Percentiles rank a stretch among this genome's conserved stretches.
Conservation (phyloP, 2,329 filamentous ascomycete species). For the Clarireedia monteithiana region DNA sequence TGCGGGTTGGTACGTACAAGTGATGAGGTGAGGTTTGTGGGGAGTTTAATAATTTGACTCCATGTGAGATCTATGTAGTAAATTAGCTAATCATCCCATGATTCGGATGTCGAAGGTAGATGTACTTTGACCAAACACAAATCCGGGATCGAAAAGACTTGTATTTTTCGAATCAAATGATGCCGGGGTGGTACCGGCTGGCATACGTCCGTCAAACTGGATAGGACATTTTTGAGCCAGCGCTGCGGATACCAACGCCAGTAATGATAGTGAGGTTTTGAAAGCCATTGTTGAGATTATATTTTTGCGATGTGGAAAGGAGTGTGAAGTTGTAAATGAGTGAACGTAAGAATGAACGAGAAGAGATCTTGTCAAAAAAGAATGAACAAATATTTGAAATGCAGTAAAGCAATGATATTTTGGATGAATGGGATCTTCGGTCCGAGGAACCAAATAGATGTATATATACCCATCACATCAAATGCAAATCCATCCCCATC, state of each 20-base stretch:
- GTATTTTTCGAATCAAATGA: slow-evolving; percentile 34
- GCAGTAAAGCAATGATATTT: neutral
- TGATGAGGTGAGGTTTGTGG: slow-evolving; percentile 31
- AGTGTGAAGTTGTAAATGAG: slow-evolving; percentile 2
- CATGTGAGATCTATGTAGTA: slow-evolving; percentile 36
- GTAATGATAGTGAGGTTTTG: slow-evolving; percentile 5
- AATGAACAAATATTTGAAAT: neutral
- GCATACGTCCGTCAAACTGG: slow-evolving; percentile 41
- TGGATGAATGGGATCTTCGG: slow-evolving; percentile 2
- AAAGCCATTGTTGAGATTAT: no score
- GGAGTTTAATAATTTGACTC: slow-evolving; percentile 43
- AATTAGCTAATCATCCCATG: neutral
- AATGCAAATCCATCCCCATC: no score
- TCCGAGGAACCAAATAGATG: neutral
- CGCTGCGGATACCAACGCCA: slow-evolving; percentile 13
- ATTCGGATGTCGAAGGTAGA: neutral
- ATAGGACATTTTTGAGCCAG: slow-evolving; percentile 31
- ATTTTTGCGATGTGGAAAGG: slow-evolving; percentile 1
- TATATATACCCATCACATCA: neutral
- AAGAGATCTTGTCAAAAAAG: neutral
- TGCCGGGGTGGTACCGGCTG: slow-evolving; percentile 31
- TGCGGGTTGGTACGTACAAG: slow-evolving; percentile 26
- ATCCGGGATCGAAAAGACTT: slow-evolving; percentile 43
- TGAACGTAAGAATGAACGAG: neutral
- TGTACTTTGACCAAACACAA: slow-evolving; percentile 42